phyloP scores from a whole-genome alignment of 345 rosid species.

The Jatropha curcas region DNA sequence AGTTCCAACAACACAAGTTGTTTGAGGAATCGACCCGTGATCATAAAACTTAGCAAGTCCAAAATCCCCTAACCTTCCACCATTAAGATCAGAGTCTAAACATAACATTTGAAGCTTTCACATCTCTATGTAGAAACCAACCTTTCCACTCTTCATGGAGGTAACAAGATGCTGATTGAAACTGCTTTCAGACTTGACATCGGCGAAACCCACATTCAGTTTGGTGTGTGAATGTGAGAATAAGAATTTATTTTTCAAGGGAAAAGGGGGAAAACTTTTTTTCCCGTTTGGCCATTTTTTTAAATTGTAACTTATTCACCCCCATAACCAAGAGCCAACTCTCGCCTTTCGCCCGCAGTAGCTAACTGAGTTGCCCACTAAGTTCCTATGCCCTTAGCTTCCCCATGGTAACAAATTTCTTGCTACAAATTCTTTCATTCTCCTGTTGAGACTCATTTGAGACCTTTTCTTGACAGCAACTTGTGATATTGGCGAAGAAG shows the following conservation, averaged over 20 bases:
- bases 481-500: slow-evolving; percentile 11
- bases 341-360: slow-evolving; percentile 24
- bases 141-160: slow-evolving; percentile 27
- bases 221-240: not conserved
- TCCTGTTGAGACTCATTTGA: slow-evolving; percentile 21
- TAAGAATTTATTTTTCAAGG: slow-evolving; percentile 22
- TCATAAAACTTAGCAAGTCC: slow-evolving; percentile 25
- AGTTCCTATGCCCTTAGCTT: slow-evolving; percentile 26
- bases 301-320: too few relatives aligned
- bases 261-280: too few relatives aligned
- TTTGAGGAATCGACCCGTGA: slow-evolving; percentile 24
- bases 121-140: slow-evolving; percentile 24
- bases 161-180: slow-evolving; percentile 14
- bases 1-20: slow-evolving; percentile 27
- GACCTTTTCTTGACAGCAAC: slow-evolving; percentile 23
- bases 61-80: slow-evolving; percentile 24
- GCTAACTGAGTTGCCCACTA: slow-evolving; percentile 22
- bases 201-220: slow-evolving; percentile 12
- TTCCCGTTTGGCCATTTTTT: too few relatives aligned
- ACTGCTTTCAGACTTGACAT: slow-evolving; percentile 22
- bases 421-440: slow-evolving; percentile 25
- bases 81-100: slow-evolving; percentile 23
- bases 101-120: slow-evolving; percentile 24
- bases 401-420: slow-evolving; percentile 24
- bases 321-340: slow-evolving; percentile 26